Evolutionary conservation across 257 asterid species (phyloP).

Genomic region (Lycium barbarum): DNA sequence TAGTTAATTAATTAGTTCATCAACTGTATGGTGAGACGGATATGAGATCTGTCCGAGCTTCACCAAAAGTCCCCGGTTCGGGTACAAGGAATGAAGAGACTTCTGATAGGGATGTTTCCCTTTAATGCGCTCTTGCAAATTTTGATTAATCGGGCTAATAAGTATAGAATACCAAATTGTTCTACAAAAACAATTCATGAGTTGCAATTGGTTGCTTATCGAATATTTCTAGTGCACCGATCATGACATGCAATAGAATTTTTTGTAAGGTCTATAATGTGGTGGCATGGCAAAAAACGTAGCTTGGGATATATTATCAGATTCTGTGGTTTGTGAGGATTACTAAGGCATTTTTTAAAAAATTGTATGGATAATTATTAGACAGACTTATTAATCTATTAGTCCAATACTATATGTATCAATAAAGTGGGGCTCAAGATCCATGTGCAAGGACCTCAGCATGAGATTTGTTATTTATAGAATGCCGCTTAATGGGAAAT

Average conservation of each 20-base stretch:
- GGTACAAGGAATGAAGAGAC: no score
- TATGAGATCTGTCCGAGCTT: no score
- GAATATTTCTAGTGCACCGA: not conserved
- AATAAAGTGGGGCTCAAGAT: conserved; percentile 25
- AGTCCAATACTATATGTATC: no score
- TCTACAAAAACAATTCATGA: not conserved
- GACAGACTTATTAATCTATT: no score
- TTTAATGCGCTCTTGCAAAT: no score
- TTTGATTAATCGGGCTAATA: not conserved
- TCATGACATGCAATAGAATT: not conserved
- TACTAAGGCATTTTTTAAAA: not conserved
- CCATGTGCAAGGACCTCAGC: conserved; percentile 28
- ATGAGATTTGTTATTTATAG: no score
- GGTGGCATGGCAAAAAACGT: conserved; percentile 20
- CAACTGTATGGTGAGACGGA: no score
- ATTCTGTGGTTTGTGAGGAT: conserved; percentile 17
- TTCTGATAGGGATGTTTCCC: no score
- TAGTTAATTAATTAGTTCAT: no score
- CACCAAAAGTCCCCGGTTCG: no score
- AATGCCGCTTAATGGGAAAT: not conserved
- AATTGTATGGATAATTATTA: not conserved
- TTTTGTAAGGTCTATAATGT: conserved; percentile 3
- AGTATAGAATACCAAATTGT: not conserved
- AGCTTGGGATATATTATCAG: conserved; percentile 22
- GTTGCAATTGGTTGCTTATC: not conserved